A percentile compares a stretch with the other conserved stretches of the same genome.
Evolutionary conservation across 2,329 filamentous ascomycete genomes (phyloP).

Genomic region (Aspergillus candidus): DNA sequence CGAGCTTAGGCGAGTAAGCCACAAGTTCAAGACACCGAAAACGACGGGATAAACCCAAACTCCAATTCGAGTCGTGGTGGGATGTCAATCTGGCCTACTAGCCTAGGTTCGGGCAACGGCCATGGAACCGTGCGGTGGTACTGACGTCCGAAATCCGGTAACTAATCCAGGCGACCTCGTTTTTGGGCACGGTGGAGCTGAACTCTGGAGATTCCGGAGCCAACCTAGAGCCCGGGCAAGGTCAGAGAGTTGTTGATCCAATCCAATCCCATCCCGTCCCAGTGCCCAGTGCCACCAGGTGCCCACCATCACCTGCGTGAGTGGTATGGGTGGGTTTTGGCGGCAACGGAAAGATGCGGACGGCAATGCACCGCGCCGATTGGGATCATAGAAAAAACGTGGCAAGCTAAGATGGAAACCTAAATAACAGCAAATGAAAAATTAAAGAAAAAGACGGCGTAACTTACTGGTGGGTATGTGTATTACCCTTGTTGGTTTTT

Average conservation of each 20-base stretch:
- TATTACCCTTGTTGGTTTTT: background rate
- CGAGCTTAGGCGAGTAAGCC: no score
- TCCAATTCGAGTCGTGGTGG: no score
- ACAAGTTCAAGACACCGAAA: no score
- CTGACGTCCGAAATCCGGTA: background rate
- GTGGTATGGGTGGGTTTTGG: constrained; percentile 20
- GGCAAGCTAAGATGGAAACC: constrained; percentile 12
- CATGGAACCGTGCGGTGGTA: constrained; percentile 7
- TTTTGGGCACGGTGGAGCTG: constrained; percentile 12
- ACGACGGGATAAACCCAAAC: no score
- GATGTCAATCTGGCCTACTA: no score
- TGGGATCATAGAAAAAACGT: constrained; percentile 25
- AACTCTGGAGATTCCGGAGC: constrained; percentile 12
- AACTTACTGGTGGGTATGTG: background rate
- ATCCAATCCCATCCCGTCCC: constrained; percentile 16
- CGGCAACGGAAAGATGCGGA: constrained; percentile 30
- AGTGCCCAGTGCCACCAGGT: background rate
- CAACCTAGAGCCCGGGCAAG: constrained; percentile 10
- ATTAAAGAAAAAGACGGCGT: constrained; percentile 2
- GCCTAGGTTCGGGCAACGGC: background rate
- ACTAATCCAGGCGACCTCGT: constrained; percentile 7
- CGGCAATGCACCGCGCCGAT: constrained; percentile 30
- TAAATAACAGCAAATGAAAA: constrained; percentile 5
- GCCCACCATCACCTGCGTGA: background rate
- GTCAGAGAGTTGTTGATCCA: background rate